phyloP scores from a whole-genome alignment of 1,284 basidiomycete genomes.

The Cronartium quercuum region DNA sequence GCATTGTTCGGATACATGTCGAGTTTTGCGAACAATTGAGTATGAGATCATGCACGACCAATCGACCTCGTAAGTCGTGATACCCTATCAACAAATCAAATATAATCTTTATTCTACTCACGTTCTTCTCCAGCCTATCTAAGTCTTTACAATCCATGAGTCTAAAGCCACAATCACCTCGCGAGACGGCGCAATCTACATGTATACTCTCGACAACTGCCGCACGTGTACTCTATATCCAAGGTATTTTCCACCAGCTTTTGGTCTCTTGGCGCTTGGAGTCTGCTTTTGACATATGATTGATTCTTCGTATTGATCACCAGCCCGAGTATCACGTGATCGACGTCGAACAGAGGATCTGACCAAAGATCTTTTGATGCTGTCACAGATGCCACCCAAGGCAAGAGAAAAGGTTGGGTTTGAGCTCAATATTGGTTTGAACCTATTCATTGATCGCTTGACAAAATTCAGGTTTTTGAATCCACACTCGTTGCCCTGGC shows the following conservation, averaged over 20 bases:
- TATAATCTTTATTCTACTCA: no score
- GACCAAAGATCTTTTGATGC: neutral
- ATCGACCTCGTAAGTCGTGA: no score
- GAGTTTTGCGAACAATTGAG: neutral
- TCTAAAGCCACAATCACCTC: neutral
- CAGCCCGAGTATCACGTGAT: conserved; percentile 24
- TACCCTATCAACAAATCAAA: no score
- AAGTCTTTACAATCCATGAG: neutral
- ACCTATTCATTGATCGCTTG: neutral
- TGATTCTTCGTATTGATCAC: neutral
- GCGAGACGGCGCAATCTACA: neutral
- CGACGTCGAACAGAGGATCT: conserved; percentile 22
- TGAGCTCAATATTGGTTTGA: neutral
- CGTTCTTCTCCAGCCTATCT: neutral
- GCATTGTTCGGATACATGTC: conserved; percentile 15
- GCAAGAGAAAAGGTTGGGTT: conserved; percentile 27
- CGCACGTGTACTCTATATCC: neutral
- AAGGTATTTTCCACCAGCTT: neutral
- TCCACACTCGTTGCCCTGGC: conserved; percentile 20
- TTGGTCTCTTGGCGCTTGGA: neutral
- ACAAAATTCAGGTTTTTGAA: conserved; percentile 19
- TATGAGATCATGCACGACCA: neutral
- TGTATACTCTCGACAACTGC: neutral
- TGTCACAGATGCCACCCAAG: conserved; percentile 32
- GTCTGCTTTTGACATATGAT: neutral